Percentiles rank a stretch among this genome's conserved stretches.
Evolutionary conservation across 495 filamentous ascomycete species (phyloP).

Genomic region (Apodospora peruviana): DNA sequence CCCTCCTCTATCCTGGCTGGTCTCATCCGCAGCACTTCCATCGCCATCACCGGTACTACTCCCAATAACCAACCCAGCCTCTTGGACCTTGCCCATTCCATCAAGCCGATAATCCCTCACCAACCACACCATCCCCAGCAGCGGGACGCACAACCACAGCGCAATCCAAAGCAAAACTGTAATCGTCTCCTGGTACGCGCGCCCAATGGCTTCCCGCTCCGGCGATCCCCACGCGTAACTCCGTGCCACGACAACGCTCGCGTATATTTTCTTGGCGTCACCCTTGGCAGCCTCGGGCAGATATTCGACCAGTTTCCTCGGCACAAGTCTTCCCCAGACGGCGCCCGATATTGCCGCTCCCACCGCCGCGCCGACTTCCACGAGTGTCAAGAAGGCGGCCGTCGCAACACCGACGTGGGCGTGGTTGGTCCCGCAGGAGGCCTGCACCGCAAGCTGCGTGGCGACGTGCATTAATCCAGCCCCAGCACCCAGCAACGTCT

Average conservation of each 20-base stretch:
- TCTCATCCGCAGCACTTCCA: background rate
- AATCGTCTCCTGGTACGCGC: conserved; percentile 50
- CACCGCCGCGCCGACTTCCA: conserved; percentile 55
- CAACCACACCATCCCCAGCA: conserved; percentile 36
- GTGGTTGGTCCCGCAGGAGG: conserved; percentile 38
- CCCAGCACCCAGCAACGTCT: conserved; percentile 65
- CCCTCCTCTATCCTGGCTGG: background rate
- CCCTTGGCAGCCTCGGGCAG: conserved; percentile 48
- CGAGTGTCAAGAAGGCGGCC: conserved; percentile 52
- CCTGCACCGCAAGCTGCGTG: conserved; percentile 58
- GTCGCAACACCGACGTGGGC: conserved; percentile 58
- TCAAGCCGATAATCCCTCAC: conserved; percentile 46
- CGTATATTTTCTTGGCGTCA: conserved; percentile 45
- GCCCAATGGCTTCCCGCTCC: conserved; percentile 45
- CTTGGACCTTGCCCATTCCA: conserved; percentile 6
- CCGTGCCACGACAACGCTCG: conserved; percentile 43
- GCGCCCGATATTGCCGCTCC: conserved; percentile 55
- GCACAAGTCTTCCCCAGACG: conserved; percentile 57
- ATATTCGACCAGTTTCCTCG: conserved; percentile 38
- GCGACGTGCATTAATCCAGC: conserved; percentile 52
- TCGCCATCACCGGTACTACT: background rate
- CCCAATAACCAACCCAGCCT: background rate
- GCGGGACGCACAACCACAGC: conserved; percentile 34
- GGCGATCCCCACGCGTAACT: conserved; percentile 43
- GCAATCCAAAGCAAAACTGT: conserved; percentile 47